Evolutionary conservation across 164 flowering plant species (phyloP).

Genomic region (Tetrastigma voinierianum): DNA sequence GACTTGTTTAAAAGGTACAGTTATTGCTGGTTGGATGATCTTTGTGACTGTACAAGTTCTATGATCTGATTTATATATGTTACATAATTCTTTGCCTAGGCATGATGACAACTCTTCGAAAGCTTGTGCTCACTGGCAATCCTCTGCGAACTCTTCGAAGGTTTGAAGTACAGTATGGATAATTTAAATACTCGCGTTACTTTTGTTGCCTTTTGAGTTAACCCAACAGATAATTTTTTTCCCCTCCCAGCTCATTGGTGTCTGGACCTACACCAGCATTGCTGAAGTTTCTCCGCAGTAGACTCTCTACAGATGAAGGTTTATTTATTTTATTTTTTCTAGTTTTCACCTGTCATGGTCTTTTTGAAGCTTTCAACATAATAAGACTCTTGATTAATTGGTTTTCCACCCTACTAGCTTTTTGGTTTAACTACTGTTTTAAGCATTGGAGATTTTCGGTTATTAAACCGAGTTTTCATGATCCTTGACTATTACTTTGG

Average conservation of each 20-base stretch:
- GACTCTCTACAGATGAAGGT: constrained; percentile 80
- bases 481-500: background rate
- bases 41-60: background rate
- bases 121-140: constrained; percentile 81
- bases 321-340: too few relatives aligned
- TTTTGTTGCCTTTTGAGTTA: constrained; percentile 2
- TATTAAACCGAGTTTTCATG: background rate
- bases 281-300: constrained; percentile 76
- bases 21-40: background rate
- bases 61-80: constrained; percentile 2
- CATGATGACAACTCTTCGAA: constrained; percentile 82
- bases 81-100: constrained; percentile 39
- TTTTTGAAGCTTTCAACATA: background rate
- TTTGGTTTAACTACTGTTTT: background rate
- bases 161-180: constrained; percentile 32
- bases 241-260: constrained; percentile 67
- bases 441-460: background rate
- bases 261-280: constrained; percentile 82
- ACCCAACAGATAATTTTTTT: constrained; percentile 20
- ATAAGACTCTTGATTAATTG: background rate
- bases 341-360: background rate
- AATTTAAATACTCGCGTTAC: constrained; percentile 5
- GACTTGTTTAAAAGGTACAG: background rate
- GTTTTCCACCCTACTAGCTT: background rate
- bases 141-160: constrained; percentile 90